Evolutionary conservation across 305 asterid genomes (phyloP), one percentile per base, ranked within the genome.

Genomic region (Vinca major): DNA sequence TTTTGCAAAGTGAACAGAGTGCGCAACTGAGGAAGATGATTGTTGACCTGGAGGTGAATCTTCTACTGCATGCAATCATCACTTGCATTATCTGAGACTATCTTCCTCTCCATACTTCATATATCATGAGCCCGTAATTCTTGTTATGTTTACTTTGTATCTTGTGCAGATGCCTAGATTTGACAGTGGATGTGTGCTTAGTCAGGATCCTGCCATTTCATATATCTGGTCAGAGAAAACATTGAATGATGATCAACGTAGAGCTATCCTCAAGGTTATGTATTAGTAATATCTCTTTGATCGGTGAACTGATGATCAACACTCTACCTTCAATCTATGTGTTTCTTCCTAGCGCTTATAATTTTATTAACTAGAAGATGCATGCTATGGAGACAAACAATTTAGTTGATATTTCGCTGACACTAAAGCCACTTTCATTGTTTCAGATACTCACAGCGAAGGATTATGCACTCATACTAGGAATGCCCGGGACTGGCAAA

Each of bases 401-500:
- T 89, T 80, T 92, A 79, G 91, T 87, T 77, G 81, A 89, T 73
- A 85, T 85, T 82, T 85, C 87, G 88, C 97, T 86, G 72, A 89
- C 95, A 20, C 65, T 86, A 89, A 88, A 89, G 89, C 36, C 2
- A 19, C 14, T 37, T 53, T 40, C 16, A 13, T 72, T 40, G 50
- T 73, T 74, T 71, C 96, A 93, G 97, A 90, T 93, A 80, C 97
- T 93, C 74, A 81, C 92, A 20, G 88, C 97, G 71, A 89, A 86
- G 82, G 94, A 93, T 83, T 93, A 93, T 70, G 82, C 89, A 72
- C 96, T 93, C 67, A 87, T 90, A 85, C 88, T 93, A 45, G 99
- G 99, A 73, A 90, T 93, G 99, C 99, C 99, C 77, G 99, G 97
- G 67, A 93, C 99, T 16, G 97, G 99, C 73, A 93, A 93, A 86